Conservation (phyloP, 2,329 filamentous ascomycete species). For the Tolypocladium capitatum region DNA sequence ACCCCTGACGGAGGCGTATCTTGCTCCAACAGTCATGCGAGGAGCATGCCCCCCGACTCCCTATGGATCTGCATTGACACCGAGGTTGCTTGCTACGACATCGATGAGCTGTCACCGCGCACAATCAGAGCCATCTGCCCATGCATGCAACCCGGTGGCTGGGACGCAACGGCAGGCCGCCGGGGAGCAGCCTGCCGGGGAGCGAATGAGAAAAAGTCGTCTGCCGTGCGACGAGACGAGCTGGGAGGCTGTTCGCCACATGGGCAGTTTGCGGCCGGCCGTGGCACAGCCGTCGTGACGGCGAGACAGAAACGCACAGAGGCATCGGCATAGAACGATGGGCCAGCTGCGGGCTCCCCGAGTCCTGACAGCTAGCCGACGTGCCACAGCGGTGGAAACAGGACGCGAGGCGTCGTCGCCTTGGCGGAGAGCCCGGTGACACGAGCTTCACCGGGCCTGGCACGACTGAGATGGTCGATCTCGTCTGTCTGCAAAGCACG, state of each 20-base stretch:
- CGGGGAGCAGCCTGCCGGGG: background rate
- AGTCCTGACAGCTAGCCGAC: background rate
- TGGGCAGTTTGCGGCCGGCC: background rate
- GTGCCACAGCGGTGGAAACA: background rate
- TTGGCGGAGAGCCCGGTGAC: background rate
- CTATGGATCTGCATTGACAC: too few relatives aligned
- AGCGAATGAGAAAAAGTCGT: background rate
- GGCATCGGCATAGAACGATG: too few relatives aligned
- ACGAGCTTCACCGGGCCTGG: background rate
- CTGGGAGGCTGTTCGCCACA: background rate
- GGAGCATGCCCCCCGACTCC: too few relatives aligned
- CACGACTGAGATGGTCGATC: background rate
- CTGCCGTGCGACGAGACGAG: background rate
- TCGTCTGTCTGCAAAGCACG: background rate
- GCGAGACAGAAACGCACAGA: background rate
- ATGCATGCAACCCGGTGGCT: background rate
- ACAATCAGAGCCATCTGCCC: background rate
- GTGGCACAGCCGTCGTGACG: background rate
- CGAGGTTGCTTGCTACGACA: too few relatives aligned
- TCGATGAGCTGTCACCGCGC: background rate
- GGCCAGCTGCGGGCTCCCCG: background rate
- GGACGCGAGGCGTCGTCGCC: background rate
- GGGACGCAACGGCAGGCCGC: background rate
- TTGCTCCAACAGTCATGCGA: too few relatives aligned
- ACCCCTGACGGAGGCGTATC: background rate